A percentile compares a stretch with the other conserved stretches of the same genome.
Evolutionary conservation across 495 filamentous ascomycete genomes (phyloP).

Genomic region (Aspergillus sclerotioniger): DNA sequence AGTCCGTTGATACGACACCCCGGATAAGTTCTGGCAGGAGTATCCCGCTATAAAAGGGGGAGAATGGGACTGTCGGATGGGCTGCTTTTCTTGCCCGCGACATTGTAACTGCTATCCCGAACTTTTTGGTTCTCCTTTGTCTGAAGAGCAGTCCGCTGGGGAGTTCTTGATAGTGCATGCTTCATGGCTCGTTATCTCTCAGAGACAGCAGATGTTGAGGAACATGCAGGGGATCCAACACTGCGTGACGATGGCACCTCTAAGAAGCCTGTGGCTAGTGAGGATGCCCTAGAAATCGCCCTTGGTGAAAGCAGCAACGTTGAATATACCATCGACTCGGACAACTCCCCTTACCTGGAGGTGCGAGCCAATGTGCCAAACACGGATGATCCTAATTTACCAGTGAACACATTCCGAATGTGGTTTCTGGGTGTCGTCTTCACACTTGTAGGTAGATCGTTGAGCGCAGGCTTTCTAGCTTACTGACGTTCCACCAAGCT

Average conservation of each 20-base stretch:
- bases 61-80: not conserved
- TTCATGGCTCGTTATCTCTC: slow-evolving; percentile 54
- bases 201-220: slow-evolving; percentile 12
- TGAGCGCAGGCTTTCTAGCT: not conserved
- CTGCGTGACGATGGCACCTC: not conserved
- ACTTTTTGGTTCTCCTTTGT: not conserved
- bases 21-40: not conserved
- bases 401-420: slow-evolving; percentile 60
- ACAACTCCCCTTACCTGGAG: slow-evolving; percentile 45
- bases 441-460: slow-evolving; percentile 45
- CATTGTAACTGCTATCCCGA: not conserved
- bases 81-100: not conserved
- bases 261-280: slow-evolving; percentile 14
- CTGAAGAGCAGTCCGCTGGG: no score
- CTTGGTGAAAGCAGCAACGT: slow-evolving; percentile 14
- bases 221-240: slow-evolving; percentile 1
- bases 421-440: slow-evolving; percentile 62
- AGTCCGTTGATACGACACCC: slow-evolving; percentile 42
- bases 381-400: slow-evolving; percentile 54
- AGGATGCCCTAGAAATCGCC: slow-evolving; percentile 17
- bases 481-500: slow-evolving; percentile 4
- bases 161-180: slow-evolving; percentile 42
- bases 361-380: slow-evolving; percentile 43
- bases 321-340: slow-evolving; percentile 18
- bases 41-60: slow-evolving; percentile 1